These are phyloP conservation scores for Adenanthera pavonina DNA, from an alignment of 306 rosid species.

Conservation along the genomic window DNA sequence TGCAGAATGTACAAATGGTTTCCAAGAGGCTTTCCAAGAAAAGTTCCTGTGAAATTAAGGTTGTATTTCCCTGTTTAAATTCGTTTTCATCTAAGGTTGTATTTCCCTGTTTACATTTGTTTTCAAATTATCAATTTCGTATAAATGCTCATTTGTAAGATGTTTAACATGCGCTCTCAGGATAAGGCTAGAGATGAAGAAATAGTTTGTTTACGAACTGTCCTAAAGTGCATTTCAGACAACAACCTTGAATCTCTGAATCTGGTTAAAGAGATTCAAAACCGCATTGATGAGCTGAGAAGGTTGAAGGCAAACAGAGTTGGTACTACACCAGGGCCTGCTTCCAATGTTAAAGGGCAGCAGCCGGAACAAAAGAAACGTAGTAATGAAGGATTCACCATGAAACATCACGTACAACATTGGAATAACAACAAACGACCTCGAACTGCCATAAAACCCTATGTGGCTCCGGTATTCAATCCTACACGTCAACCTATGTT, in stretches of 20 bases:
- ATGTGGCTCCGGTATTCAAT: background rate
- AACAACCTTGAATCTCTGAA: conserved; percentile 44
- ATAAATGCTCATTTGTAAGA: conserved; percentile 7
- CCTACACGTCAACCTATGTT: background rate
- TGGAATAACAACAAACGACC: conserved; percentile 40
- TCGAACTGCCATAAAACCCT: conserved; percentile 8
- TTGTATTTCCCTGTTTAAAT: conserved; percentile 27
- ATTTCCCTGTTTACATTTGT: background rate
- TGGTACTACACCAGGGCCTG: background rate
- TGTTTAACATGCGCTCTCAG: conserved; percentile 43
- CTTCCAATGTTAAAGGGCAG: conserved; percentile 8
- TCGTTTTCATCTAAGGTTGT: conserved; percentile 41
- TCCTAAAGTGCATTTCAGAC: conserved; percentile 52
- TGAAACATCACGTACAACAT: background rate
- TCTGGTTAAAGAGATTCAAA: conserved; percentile 40
- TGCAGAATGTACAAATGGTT: conserved; percentile 6
- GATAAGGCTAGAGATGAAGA: conserved; percentile 44
- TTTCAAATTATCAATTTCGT: conserved; percentile 23
- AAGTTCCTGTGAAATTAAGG: conserved; percentile 39
- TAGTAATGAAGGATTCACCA: background rate
- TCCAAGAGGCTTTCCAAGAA: background rate
- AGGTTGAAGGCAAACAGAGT: conserved; percentile 31
- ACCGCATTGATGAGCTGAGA: conserved; percentile 41
- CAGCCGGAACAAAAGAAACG: background rate
- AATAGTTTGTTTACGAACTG: conserved; percentile 42